phyloP scores from a whole-genome alignment of 2,329 filamentous ascomycete species.

The Colletotrichum sp. region DNA sequence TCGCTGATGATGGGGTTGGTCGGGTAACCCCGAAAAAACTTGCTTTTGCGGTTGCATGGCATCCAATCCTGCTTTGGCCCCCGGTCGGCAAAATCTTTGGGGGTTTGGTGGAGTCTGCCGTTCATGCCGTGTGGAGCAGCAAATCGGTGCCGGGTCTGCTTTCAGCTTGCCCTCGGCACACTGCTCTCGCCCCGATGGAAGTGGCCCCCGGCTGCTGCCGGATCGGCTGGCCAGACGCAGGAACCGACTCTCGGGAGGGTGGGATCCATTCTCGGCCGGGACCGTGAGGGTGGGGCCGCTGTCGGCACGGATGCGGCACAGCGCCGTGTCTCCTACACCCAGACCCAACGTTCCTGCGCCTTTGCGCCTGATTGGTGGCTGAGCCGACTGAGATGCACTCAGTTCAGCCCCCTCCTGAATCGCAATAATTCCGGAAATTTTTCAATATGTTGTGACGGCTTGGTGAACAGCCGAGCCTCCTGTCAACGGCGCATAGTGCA shows the following conservation, averaged over 20 bases:
- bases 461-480: background rate
- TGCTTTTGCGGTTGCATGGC: background rate
- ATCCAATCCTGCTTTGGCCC: background rate
- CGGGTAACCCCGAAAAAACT: background rate
- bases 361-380: background rate
- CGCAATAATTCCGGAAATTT: background rate
- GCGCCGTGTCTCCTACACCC: background rate
- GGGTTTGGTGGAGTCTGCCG: background rate
- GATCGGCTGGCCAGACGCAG: background rate
- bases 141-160: background rate
- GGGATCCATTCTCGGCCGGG: background rate
- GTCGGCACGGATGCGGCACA: background rate
- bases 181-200: fast-evolving
- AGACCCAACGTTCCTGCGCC: background rate
- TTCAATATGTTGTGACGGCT: background rate
- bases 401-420: background rate
- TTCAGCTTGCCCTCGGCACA: fast-evolving
- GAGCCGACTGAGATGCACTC: fast-evolving
- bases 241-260: background rate
- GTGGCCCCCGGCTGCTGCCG: background rate
- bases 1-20: background rate
- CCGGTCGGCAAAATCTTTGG: background rate
- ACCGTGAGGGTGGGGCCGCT: background rate
- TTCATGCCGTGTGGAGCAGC: background rate
- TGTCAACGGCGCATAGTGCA: conserved; percentile 51